phyloP scores from a whole-genome alignment of 768 basidiomycete species.

The Lyophyllum shimeji region DNA sequence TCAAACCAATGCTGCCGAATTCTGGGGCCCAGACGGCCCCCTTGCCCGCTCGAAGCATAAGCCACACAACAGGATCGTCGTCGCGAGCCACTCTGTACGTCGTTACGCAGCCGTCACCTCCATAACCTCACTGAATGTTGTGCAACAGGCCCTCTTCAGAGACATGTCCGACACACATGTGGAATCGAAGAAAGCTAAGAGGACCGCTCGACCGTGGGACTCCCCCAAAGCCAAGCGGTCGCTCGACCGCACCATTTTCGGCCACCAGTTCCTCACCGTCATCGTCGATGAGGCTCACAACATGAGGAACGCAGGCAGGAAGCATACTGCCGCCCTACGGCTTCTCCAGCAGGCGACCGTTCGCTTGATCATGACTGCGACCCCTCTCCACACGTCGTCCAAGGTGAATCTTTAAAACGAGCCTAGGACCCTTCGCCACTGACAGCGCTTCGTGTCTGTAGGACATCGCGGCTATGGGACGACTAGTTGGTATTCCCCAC shows the following conservation, averaged over 20 bases:
- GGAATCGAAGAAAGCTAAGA: neutral
- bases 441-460: conserved; percentile 4
- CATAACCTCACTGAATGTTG: neutral
- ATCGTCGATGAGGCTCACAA: conserved; percentile 24
- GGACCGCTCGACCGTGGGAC: conserved; percentile 16
- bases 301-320: conserved; percentile 16
- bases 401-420: conserved; percentile 16
- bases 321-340: conserved; percentile 13
- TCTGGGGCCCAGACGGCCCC: conserved; percentile 20
- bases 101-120: neutral
- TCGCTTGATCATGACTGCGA: conserved; percentile 20
- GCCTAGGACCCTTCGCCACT: neutral
- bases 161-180: conserved; percentile 11
- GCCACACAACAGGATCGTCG: conserved; percentile 13
- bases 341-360: conserved; percentile 12
- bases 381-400: conserved; percentile 22
- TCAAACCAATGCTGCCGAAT: conserved; percentile 1
- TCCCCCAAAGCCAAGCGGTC: conserved; percentile 1
- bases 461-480: conserved; percentile 27
- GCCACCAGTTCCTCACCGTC: conserved; percentile 16
- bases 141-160: conserved; percentile 14
- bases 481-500: conserved; percentile 23
- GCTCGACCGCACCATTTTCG: conserved; percentile 20
- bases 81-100: conserved; percentile 26
- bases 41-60: conserved; percentile 15